Evolutionary conservation across 2,329 filamentous ascomycete species (phyloP).

Genomic region (Fusarium sulawesiense): DNA sequence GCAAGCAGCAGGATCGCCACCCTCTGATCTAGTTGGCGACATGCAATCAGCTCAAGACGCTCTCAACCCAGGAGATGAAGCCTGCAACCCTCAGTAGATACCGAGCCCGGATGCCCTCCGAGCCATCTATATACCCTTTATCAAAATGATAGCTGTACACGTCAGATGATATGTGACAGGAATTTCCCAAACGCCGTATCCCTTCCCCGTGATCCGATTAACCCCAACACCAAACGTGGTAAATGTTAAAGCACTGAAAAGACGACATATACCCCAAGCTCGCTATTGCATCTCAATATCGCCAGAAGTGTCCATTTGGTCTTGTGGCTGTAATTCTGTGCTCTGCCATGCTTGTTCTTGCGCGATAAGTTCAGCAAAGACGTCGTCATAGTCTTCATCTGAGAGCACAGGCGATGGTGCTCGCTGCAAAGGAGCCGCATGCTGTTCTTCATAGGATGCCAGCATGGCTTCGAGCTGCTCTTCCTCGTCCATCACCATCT

Average conservation of each 20-base stretch:
- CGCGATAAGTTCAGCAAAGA: conserved; percentile 63
- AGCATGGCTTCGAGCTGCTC: conserved; percentile 69
- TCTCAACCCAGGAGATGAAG: conserved; percentile 69
- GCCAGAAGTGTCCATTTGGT: conserved; percentile 62
- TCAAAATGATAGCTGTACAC: conserved; percentile 42
- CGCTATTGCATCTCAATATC: conserved; percentile 33
- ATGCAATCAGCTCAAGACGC: conserved; percentile 85
- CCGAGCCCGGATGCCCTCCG: conserved; percentile 36
- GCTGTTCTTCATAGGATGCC: conserved; percentile 56
- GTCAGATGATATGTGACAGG: conserved; percentile 29
- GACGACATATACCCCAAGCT: background rate
- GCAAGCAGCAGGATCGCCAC: conserved; percentile 94
- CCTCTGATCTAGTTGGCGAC: conserved; percentile 89
- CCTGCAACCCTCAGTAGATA: conserved; percentile 70
- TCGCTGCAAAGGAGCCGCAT: conserved; percentile 36
- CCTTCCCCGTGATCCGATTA: conserved; percentile 21
- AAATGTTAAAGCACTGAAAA: conserved; percentile 17
- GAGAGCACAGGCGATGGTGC: conserved; percentile 54
- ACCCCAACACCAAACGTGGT: conserved; percentile 36
- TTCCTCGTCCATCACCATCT: conserved; percentile 69
- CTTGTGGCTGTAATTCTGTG: conserved; percentile 42
- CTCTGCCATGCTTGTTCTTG: conserved; percentile 45
- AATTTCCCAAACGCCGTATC: conserved; percentile 41
- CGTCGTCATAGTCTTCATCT: conserved; percentile 71
- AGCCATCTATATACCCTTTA: conserved; percentile 46